Evolutionary conservation across 202 grass and related monocot species (phyloP), one percentile per base, ranked within the genome.

Genomic region (Eragrostis tef): DNA sequence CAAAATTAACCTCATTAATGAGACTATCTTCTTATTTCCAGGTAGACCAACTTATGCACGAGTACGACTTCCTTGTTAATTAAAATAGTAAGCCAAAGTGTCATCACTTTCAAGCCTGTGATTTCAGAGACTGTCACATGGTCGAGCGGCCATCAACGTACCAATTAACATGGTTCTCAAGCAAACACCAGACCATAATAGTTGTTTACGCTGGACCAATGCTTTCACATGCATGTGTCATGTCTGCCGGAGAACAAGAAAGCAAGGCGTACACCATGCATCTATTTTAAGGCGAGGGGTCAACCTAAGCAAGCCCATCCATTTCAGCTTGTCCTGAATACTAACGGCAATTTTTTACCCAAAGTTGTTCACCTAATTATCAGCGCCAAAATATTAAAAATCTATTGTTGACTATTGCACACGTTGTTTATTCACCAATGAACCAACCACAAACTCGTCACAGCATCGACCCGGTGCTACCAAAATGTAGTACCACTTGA

Each of bases 401-500:
- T 19, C 14, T 61, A 44, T 3, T 54, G 73, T 74, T 68, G 78
- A 89, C 83, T 56, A 59, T 24, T 9, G 21, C 24, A 45, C 16
- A 19, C 7, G 39, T 36, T 2, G n/a, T 74, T 84, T 24, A 63
- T 56, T 65, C 77, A 54, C 71, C 15, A 50, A 71, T 41, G 25
- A 45, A 69, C 39, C 77, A 81, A 65, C 59, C 47, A 27, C 15
- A 61, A 85, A 60, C 14, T 82, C 9, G 36, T 67, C 66, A 44
- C 47, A 61, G 24, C 45, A 25, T 73, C 21, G 7, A 67, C 42
- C 39, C 58, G 13, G 59, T 21, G 81, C 75, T 50, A 93, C 88
- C 21, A 88, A 61, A 86, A 83, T 88, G 60, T 86, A 86, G 64
- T 93, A 94, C 88, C 90, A 98, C 81, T 85, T 98, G 29, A 98